Evolutionary conservation across 495 filamentous ascomycete genomes (phyloP).

Genomic region (Penicillium soppii): DNA sequence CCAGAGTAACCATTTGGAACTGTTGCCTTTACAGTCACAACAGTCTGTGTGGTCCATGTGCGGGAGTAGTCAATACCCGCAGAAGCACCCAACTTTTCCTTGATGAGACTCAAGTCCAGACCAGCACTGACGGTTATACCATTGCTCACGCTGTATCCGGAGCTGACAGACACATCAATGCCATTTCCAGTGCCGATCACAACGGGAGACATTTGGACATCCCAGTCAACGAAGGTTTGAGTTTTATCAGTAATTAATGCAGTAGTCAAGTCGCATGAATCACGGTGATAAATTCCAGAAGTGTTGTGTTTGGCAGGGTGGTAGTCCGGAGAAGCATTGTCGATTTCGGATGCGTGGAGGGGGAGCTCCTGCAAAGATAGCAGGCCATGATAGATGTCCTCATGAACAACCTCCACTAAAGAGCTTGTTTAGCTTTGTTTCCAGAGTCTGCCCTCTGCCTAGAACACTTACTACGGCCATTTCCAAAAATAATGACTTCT

Average conservation of each 20-base stretch:
- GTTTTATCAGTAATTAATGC: conserved; percentile 5
- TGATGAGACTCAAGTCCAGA: neutral
- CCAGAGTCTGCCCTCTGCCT: too few relatives aligned
- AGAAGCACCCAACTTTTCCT: conserved; percentile 3
- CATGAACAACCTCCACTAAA: conserved; percentile 8
- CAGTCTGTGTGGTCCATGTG: conserved; percentile 7
- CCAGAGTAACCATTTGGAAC: conserved; percentile 6
- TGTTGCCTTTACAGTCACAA: conserved; percentile 4
- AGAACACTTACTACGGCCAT: conserved; percentile 5
- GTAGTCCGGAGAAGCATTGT: neutral
- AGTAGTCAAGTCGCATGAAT: neutral
- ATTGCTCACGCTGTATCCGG: conserved; percentile 9
- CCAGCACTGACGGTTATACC: neutral
- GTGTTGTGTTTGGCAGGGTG: neutral
- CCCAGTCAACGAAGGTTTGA: conserved; percentile 12
- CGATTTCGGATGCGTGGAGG: neutral
- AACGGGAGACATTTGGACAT: conserved; percentile 14
- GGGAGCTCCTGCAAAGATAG: neutral
- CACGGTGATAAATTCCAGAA: neutral
- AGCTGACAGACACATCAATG: conserved; percentile 10
- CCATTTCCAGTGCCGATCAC: conserved; percentile 10
- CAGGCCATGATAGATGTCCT: neutral
- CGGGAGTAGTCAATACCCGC: conserved; percentile 1
- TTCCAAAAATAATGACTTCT: conserved; percentile 7
- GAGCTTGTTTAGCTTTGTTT: neutral